Evolutionary conservation across 176 grass and related monocot species (phyloP), one percentile per base, ranked within the genome.

Genomic region (Hsuehochloa calcarea): DNA sequence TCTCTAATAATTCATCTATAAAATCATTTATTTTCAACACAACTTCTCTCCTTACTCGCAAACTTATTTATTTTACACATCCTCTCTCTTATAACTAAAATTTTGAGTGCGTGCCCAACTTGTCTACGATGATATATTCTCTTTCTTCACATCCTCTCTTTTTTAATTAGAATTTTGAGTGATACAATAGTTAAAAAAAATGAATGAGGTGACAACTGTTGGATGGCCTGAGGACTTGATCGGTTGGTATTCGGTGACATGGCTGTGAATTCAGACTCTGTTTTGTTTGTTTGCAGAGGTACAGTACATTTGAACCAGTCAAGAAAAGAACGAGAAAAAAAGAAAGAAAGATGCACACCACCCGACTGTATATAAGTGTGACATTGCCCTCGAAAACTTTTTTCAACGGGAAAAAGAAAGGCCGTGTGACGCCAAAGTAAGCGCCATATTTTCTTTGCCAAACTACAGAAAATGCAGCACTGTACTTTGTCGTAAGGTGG

Each of bases 261-360:
- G 8, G 11, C 15, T 52, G n/a, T 22, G 50, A 65, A 54, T 54
- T 27, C 31, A 29, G 54, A 22, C 22, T 8, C 34, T 31, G n/a
- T 55, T 54, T 67, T 40, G 45, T 66, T 68, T 17, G 35, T 26
- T 20, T 60, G 74, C 2, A 26, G 39, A 4, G 20, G 26, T 14
- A 62, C 63, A 20, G 52, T 20, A 11, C 27, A 16, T 74, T 68
- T 85, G 76, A 86, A 86, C 12, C 11, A 29, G 85, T 80, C 29
- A 16, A 31, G 54, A 19, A 23, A 37, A 72, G 50, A 6, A 63
- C 23, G 56, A 44, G 46, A 51, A 11, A 71, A 72, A 26, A 47
- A n/a, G n/a, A 3, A 34, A 34, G 3, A 34, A 34, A 26, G 3
- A 54, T 4, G 8, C 22, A 12, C 27, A 19, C 1, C 3, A 34